Conservation (phyloP, 306 rosid genomes). For the Trifolium pratense region DNA sequence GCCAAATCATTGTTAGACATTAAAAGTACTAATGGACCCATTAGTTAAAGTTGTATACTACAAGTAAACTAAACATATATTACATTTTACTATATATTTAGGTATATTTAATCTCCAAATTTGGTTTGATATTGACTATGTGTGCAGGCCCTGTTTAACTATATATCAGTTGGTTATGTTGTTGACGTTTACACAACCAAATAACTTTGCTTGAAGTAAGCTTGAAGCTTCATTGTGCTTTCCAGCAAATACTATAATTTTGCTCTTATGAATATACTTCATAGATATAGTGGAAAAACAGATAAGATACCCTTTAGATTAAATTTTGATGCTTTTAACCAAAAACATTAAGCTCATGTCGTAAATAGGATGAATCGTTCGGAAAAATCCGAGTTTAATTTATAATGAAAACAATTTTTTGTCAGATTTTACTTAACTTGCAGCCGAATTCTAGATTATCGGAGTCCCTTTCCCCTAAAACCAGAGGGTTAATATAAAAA, state of each 20-base stretch:
- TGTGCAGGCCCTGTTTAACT: slow-evolving; percentile 32
- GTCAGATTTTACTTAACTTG: too few species aligned
- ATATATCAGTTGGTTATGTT: slow-evolving; percentile 33
- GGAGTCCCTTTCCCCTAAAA: too few species aligned
- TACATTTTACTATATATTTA: neutral
- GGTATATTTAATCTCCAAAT: neutral
- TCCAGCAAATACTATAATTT: slow-evolving; percentile 16
- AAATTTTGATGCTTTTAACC: neutral
- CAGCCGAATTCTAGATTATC: too few species aligned
- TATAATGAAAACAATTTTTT: too few species aligned
- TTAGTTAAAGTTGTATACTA: slow-evolving; percentile 10
- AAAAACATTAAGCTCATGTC: too few species aligned
- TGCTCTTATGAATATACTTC: slow-evolving; percentile 4
- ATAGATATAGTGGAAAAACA: slow-evolving; percentile 22
- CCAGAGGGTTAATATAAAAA: too few species aligned
- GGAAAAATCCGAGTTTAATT: too few species aligned
- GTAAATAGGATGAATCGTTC: too few species aligned
- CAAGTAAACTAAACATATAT: neutral
- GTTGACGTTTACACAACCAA: slow-evolving; percentile 56
- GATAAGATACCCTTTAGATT: slow-evolving; percentile 31
- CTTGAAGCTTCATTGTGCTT: slow-evolving; percentile 43
- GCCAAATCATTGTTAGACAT: neutral
- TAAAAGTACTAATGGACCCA: neutral
- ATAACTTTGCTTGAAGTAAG: slow-evolving; percentile 57
- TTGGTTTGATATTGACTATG: slow-evolving; percentile 37